phyloP scores from a whole-genome alignment of 2,329 filamentous ascomycete species.

The Erysiphe pulchra region DNA sequence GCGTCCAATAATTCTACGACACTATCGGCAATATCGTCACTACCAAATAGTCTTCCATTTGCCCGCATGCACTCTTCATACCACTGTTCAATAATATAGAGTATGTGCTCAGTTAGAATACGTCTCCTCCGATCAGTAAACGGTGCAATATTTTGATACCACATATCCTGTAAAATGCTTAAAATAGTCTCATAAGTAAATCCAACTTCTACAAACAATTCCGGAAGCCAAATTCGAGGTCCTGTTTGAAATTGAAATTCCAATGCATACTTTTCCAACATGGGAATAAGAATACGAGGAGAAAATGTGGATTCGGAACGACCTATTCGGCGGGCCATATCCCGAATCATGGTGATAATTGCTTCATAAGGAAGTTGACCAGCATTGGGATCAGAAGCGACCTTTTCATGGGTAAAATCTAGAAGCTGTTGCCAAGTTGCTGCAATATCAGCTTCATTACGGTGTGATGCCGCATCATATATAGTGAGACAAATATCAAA shows the following conservation, averaged over 20 bases:
- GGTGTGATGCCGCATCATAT: conserved; percentile 76
- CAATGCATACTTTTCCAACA: conserved; percentile 35
- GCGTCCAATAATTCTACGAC: conserved; percentile 20
- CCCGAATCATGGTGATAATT: conserved; percentile 35
- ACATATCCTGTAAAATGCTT: conserved; percentile 35
- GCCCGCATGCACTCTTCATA: conserved; percentile 26
- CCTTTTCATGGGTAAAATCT: conserved; percentile 32
- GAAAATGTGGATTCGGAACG: conserved; percentile 42
- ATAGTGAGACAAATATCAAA: conserved; percentile 84
- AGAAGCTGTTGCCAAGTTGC: conserved; percentile 69
- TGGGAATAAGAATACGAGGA: conserved; percentile 30
- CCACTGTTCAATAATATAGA: conserved; percentile 36
- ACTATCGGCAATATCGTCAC: conserved; percentile 26
- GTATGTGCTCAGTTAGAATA: conserved; percentile 31
- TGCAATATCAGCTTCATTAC: conserved; percentile 61
- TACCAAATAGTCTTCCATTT: conserved; percentile 30
- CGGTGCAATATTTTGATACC: conserved; percentile 38
- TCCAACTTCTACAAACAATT: conserved; percentile 36
- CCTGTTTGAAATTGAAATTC: conserved; percentile 31
- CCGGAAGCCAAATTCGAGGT: conserved; percentile 19
- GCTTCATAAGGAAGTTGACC: conserved; percentile 39
- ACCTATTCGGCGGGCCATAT: conserved; percentile 37
- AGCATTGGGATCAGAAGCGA: conserved; percentile 17
- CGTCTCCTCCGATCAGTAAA: conserved; percentile 31
- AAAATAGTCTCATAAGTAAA: conserved; percentile 35